Evolutionary conservation across 2,329 filamentous ascomycete genomes (phyloP), one percentile per base, ranked within the genome.

Genomic region (Epicoccum nigrum): DNA sequence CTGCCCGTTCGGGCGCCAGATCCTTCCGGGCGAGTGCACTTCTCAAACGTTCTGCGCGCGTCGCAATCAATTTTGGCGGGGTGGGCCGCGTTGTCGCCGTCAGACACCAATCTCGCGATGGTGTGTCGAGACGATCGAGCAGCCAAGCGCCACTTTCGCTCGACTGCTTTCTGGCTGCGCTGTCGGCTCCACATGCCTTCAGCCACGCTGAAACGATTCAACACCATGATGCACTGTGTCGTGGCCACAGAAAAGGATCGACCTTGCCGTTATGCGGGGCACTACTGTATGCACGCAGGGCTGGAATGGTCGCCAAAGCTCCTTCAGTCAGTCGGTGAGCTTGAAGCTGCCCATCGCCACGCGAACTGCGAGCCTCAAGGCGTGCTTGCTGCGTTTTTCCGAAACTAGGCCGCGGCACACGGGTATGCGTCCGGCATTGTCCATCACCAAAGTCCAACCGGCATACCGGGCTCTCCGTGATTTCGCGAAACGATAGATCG

Each of bases 161-260:
- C 51, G 30, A 39, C 46, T 37, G 51, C 50, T 45, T 50, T 33
- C 45, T 54, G 55, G 44, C 44, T 47, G 38, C 21, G 32, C 31
- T 49, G 45, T 37, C 48, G 52, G 56, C 49, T 49, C 51, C 52
- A 51, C 46, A 51, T 55, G 50, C 48, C 46, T 42, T 41, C 37
- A 40, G 45, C 57, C 60, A 59, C 57, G 56, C 59, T 67, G 65
- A 68, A 69, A 68, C 65, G 27, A 35, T 58, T 68, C 66, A 68
- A 68, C 66, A 69, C 66, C 65, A 68, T 59, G 53, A 60, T 57
- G 51, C 54, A 41, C 43, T 52, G 49, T 30, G 27, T 52, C 28
- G 33, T 47, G 39, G 43, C 49, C 49, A 40, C 32, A 47, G 20
- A 47, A 44, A 31, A 40, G 43, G 49, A 52, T 52, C 49, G 43